A percentile compares a stretch with the other conserved stretches of the same genome.
phyloP scores from a whole-genome alignment of 1,139 yeast species.

The Yamadazyma sp. region DNA sequence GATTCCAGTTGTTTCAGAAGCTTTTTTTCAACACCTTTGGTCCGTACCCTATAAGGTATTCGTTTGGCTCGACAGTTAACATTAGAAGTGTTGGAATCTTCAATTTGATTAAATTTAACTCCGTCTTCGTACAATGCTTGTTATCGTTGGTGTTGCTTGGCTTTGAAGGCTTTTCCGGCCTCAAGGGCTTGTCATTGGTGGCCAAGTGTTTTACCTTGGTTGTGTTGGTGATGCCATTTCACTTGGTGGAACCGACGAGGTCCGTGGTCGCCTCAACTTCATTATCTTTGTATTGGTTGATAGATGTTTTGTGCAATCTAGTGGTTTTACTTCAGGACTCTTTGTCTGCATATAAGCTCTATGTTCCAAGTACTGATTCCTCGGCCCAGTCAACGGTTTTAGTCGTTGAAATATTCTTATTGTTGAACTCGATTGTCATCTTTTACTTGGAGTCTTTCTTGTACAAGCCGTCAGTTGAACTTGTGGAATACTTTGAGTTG shows the following conservation, averaged over 20 bases:
- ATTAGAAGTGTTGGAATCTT: constrained; percentile 27
- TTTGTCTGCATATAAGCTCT: constrained; percentile 28
- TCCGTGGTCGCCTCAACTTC: constrained; percentile 27
- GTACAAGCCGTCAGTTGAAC: constrained; percentile 47
- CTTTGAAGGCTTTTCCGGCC: constrained; percentile 15
- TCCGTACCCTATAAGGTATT: constrained; percentile 25
- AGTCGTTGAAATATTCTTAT: constrained; percentile 19
- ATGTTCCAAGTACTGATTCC: constrained; percentile 16
- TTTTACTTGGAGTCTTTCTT: constrained; percentile 35
- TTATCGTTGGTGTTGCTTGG: constrained; percentile 17
- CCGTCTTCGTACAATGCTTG: constrained; percentile 23
- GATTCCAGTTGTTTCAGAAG: constrained; percentile 19
- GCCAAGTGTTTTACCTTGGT: constrained; percentile 15
- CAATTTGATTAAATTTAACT: constrained; percentile 24
- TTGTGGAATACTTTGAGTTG: constrained; percentile 36
- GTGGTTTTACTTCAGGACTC: constrained; percentile 29
- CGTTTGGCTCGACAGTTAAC: constrained; percentile 29
- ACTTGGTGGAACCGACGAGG: constrained; percentile 32
- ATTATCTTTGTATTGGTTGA: constrained; percentile 33
- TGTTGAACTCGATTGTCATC: constrained; percentile 32
- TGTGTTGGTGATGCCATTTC: constrained; percentile 28
- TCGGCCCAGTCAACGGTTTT: constrained; percentile 14
- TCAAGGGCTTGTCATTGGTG: constrained; percentile 10
- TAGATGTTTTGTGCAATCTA: constrained; percentile 17
- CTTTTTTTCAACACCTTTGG: constrained; percentile 25